These are phyloP conservation scores for Psilocybe cyanescens DNA, from an alignment of 768 basidiomycete genomes.

Conservation along the genomic window DNA sequence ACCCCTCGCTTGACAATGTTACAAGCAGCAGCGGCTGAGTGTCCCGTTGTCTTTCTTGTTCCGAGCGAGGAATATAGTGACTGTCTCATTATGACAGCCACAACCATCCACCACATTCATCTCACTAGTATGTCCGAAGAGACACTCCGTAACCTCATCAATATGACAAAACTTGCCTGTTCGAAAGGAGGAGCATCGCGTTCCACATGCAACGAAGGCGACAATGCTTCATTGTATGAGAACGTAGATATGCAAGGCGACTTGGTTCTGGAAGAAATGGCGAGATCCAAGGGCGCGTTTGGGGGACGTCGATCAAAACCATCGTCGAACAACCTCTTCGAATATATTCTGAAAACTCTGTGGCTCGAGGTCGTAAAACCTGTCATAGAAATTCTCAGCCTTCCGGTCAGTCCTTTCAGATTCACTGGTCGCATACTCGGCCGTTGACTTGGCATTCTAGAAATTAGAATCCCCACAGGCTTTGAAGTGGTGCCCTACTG, in stretches of 20 bases:
- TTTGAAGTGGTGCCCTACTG: constrained; percentile 28
- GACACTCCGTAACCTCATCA: constrained; percentile 4
- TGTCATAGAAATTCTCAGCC: neutral
- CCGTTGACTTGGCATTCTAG: constrained; percentile 5
- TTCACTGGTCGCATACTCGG: neutral
- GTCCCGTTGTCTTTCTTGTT: constrained; percentile 10
- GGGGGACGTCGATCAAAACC: neutral
- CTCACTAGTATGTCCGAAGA: neutral
- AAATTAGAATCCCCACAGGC: neutral
- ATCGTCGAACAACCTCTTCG: neutral
- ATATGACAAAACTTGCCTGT: neutral
- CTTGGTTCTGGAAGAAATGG: too few species aligned
- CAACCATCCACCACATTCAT: constrained; percentile 4
- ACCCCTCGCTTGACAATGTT: constrained; percentile 1
- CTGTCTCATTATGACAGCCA: constrained; percentile 13
- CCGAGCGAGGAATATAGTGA: constrained; percentile 10
- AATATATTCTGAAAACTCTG: neutral
- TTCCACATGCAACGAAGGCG: neutral
- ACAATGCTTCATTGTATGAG: neutral
- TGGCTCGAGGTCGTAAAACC: neutral
- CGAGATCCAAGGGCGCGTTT: neutral
- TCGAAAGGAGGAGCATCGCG: too few species aligned
- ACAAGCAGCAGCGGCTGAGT: neutral
- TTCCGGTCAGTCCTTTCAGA: neutral
- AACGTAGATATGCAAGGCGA: too few species aligned